Percentiles rank a stretch among this genome's conserved stretches.
These are phyloP conservation scores for Macaranga tanarius DNA, from an alignment of 441 rosid species.

Conservation along the genomic window DNA sequence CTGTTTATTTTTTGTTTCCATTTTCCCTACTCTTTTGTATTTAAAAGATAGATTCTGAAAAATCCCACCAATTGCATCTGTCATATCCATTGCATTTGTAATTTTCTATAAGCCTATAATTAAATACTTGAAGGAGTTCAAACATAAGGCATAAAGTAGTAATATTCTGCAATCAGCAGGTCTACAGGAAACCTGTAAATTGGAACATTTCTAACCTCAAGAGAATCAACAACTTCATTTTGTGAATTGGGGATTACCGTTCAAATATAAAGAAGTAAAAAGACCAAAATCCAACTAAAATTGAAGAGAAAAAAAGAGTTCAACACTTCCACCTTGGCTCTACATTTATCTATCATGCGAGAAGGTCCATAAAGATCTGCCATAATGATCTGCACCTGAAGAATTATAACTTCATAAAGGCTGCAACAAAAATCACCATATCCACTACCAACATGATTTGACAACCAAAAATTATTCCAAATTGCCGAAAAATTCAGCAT, in stretches of 20 bases:
- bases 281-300: too few relatives aligned
- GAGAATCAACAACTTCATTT: background rate
- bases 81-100: background rate
- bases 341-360: background rate
- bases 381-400: background rate
- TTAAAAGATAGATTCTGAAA: background rate
- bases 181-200: background rate
- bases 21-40: background rate
- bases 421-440: background rate
- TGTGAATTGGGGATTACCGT: background rate
- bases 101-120: too few relatives aligned
- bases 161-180: background rate
- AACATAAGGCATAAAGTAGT: background rate
- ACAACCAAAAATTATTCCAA: background rate
- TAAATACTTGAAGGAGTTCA: background rate
- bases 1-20: background rate
- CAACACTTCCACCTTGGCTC: background rate
- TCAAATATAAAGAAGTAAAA: too few relatives aligned
- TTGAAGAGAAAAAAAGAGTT: background rate
- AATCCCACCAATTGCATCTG: background rate
- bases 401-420: background rate
- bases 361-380: background rate
- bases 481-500: background rate
- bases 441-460: background rate
- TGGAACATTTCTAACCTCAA: background rate